Evolutionary conservation across 768 basidiomycete species (phyloP).

Genomic region (Tulasnella sp.): DNA sequence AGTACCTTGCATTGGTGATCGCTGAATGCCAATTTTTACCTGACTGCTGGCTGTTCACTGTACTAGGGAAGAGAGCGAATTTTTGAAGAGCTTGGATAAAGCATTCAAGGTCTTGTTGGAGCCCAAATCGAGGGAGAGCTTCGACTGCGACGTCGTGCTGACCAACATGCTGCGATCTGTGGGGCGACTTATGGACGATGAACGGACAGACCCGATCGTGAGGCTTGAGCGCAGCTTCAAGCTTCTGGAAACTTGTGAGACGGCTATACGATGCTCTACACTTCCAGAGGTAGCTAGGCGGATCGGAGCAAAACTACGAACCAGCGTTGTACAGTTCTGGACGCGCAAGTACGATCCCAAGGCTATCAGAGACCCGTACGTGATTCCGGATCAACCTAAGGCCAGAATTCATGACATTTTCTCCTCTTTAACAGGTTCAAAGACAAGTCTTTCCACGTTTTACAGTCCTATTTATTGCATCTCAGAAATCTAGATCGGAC

Average conservation of each 20-base stretch:
- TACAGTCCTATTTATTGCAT: too few relatives aligned
- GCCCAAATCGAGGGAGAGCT: neutral
- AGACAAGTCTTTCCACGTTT: too few relatives aligned
- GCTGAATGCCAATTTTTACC: too few relatives aligned
- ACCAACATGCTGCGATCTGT: neutral
- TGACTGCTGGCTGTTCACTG: neutral
- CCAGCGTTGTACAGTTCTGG: neutral
- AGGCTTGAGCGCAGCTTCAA: neutral
- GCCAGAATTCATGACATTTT: too few relatives aligned
- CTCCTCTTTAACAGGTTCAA: too few relatives aligned
- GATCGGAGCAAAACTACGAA: neutral
- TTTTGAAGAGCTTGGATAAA: neutral
- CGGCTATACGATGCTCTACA: neutral
- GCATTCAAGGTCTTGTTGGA: neutral
- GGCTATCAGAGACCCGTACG: too few relatives aligned
- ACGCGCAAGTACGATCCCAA: neutral
- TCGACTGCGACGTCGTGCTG: neutral
- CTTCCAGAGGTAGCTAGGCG: neutral
- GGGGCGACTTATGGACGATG: neutral
- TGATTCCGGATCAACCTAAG: too few relatives aligned
- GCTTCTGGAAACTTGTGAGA: neutral
- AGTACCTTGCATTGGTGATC: neutral
- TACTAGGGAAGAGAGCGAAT: neutral
- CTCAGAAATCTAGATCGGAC: too few relatives aligned
- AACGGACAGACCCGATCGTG: neutral